phyloP scores from a whole-genome alignment of 176 grass and related monocot species.

The Raddia guianensis region DNA sequence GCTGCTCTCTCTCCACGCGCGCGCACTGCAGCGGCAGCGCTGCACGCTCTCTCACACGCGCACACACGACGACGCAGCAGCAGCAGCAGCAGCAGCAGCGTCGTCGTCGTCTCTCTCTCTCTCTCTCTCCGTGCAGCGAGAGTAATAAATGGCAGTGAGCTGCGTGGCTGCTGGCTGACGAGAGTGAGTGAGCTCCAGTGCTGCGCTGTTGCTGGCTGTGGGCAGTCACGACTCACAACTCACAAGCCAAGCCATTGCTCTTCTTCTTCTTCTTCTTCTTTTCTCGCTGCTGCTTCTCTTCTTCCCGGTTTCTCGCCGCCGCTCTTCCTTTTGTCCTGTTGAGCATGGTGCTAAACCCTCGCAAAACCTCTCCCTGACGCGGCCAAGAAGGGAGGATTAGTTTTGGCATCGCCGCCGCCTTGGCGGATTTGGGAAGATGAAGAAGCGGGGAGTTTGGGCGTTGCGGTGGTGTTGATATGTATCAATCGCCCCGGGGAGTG shows the following conservation, averaged over 20 bases:
- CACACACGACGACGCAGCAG: conserved; percentile 4
- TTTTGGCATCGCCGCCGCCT: background rate
- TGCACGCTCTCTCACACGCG: conserved; percentile 13
- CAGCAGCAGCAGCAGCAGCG: background rate
- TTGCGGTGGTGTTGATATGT: background rate
- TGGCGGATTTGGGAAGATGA: background rate
- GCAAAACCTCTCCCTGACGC: conserved; percentile 27
- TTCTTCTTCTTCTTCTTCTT: background rate
- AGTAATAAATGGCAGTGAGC: conserved; percentile 55
- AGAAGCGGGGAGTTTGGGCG: background rate
- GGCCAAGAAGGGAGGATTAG: background rate
- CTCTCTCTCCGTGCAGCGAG: conserved; percentile 14
- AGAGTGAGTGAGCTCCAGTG: background rate
- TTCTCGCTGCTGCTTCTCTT: background rate
- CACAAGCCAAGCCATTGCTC: background rate
- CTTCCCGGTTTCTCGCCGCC: background rate
- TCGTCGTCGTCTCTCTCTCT: background rate
- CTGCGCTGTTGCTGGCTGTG: conserved; percentile 23
- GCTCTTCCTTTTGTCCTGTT: conserved; percentile 31
- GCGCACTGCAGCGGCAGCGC: background rate
- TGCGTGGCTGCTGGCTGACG: conserved; percentile 34
- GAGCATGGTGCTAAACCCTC: conserved; percentile 46
- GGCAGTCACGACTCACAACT: background rate
- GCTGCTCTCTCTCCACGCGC: conserved; percentile 33
- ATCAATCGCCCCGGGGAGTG: background rate